Evolutionary conservation across 345 rosid species (phyloP), one percentile per base, ranked within the genome.

Genomic region (Linum trigynum): DNA sequence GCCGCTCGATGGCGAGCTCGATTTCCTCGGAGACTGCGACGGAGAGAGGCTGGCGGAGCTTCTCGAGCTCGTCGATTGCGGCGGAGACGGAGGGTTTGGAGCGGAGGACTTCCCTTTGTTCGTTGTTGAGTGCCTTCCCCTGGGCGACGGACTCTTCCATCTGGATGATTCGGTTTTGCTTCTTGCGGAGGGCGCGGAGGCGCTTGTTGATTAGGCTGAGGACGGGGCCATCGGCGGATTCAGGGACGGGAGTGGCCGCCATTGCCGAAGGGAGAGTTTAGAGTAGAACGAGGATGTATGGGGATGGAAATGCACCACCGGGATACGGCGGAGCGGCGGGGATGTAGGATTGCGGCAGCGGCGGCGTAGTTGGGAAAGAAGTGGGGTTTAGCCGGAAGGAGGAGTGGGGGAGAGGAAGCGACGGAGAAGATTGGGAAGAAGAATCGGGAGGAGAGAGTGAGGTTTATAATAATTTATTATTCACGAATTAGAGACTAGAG

Each of bases 161-260:
- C 67, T 83, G 97, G 63, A 66, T 3, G 55, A 95, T 95, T 7
- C 98, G 84, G 79, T 87, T 95, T 69, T 39, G 48, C 60, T 95
- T 95, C 85, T 95, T 91, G 41, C 91, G 92, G 53, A 87, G 92
- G 63, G 87, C 88, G 51, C 99, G 95, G 78, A 91, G 76, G 61
- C 98, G 99, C 69, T 95, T 91, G 88, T 75, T 91, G 80, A 94
- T 76, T 41, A 94, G 75, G 77, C 68, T 80, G 61, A 91, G 77
- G 63, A 94, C 95, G 2, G 99, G 96, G 43, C 97, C 91, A 17
- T 94, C 97, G 5, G 78, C 64, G 39, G 61, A 32, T 48, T 78
- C 84, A 32, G 88, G 74, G 51, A 69, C 37, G 2, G 76, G 38
- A 53, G 87, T 35, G 66, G 82, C 43, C 45, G 71, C 78, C 78